Evolutionary conservation across 176 grass and related monocot species (phyloP).

Genomic region (Leersia perrieri): DNA sequence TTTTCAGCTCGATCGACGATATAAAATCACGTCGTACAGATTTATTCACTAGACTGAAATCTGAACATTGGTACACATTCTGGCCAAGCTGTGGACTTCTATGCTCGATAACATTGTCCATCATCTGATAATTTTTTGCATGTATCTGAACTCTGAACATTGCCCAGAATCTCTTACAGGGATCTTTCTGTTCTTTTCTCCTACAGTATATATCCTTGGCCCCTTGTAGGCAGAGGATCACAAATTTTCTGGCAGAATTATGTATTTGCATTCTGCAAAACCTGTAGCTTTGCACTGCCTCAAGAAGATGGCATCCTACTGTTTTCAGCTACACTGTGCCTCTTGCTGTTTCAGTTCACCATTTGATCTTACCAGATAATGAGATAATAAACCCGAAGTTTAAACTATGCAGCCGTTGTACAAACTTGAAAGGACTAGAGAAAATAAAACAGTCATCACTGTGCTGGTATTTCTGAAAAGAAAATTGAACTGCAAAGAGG

Average conservation of each 20-base stretch:
- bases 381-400: not conserved
- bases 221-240: not conserved
- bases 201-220: not conserved
- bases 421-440: slow-evolving; percentile 3
- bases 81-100: no score
- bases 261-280: not conserved
- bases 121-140: not conserved
- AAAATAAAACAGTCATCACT: not conserved
- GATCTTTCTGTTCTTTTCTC: not conserved
- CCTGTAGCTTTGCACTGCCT: not conserved
- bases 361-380: no score
- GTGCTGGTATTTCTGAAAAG: not conserved
- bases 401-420: not conserved
- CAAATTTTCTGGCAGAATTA: not conserved
- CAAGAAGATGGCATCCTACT: not conserved
- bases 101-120: not conserved
- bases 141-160: not conserved
- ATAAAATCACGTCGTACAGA: not conserved
- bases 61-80: no score
- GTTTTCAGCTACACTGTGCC: not conserved
- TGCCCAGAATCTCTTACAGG: not conserved
- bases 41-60: not conserved
- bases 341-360: not conserved
- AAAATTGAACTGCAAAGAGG: not conserved
- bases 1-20: not conserved